Evolutionary conservation across 2,329 filamentous ascomycete genomes (phyloP).

Genomic region (Xylaria hypoxylon): DNA sequence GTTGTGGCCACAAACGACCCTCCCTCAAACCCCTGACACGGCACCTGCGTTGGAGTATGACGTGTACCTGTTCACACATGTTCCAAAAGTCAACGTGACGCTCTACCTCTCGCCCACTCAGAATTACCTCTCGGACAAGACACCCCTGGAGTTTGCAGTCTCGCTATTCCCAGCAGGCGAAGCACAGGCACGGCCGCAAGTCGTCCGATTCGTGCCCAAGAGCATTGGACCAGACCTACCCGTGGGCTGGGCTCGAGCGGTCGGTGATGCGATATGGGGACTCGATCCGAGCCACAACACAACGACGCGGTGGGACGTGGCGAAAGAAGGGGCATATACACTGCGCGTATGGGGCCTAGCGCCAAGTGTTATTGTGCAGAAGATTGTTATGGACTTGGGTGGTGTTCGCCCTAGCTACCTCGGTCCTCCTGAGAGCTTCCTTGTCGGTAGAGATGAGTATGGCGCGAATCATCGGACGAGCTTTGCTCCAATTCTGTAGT

Average conservation of each 20-base stretch:
- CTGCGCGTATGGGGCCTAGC: conserved; percentile 64
- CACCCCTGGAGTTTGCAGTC: conserved; percentile 56
- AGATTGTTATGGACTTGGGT: conserved; percentile 67
- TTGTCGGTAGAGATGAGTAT: conserved; percentile 55
- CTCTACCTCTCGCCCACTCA: conserved; percentile 65
- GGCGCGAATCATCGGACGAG: conserved; percentile 55
- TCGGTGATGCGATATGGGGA: conserved; percentile 62
- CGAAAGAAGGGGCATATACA: conserved; percentile 59
- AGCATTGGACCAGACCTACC: conserved; percentile 58
- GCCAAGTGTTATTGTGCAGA: conserved; percentile 66
- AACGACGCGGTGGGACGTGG: conserved; percentile 58
- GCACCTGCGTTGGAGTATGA: conserved; percentile 70
- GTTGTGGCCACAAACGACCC: conserved; percentile 63
- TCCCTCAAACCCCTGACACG: conserved; percentile 60
- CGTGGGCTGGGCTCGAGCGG: conserved; percentile 56
- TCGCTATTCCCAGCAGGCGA: conserved; percentile 51
- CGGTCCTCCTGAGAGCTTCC: conserved; percentile 67
- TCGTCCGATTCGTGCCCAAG: conserved; percentile 57
- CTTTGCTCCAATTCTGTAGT: conserved; percentile 46
- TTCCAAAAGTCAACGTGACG: conserved; percentile 57
- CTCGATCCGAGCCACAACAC: conserved; percentile 56
- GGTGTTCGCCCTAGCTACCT: conserved; percentile 66
- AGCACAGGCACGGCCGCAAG: conserved; percentile 45
- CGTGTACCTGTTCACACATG: conserved; percentile 69
- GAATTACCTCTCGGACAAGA: conserved; percentile 64